These are phyloP conservation scores for Acorus gramineus DNA, from an alignment of 106 monocot genomes.

Conservation along the genomic window DNA sequence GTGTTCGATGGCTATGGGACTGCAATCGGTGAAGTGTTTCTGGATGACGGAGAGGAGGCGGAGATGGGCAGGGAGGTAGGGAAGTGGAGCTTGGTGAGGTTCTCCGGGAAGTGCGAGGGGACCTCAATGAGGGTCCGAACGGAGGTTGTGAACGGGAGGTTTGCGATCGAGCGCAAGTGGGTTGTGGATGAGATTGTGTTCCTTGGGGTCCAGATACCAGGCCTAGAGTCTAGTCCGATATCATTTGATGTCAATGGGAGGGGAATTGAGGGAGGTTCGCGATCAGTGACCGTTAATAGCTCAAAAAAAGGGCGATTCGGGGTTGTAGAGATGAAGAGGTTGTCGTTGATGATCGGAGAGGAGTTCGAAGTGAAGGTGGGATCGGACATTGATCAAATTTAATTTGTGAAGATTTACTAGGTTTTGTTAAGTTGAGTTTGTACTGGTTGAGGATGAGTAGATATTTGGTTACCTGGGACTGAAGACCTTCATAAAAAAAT, in stretches of 20 bases:
- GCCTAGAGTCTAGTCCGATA: neutral
- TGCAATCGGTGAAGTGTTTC: constrained; percentile 29
- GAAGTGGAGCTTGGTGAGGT: constrained; percentile 34
- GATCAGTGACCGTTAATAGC: no score
- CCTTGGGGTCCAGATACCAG: neutral
- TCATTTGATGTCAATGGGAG: neutral
- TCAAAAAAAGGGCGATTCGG: constrained; percentile 2
- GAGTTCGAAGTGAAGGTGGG: constrained; percentile 20
- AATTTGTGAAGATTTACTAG: no score
- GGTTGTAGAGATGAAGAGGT: constrained; percentile 14
- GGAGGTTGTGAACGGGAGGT: constrained; percentile 24
- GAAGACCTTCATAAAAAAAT: no score
- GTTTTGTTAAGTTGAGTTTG: no score
- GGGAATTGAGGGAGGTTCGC: neutral
- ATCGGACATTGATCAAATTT: no score
- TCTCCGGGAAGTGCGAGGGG: constrained; percentile 13
- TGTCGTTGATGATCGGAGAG: constrained; percentile 30
- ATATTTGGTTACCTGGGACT: no score
- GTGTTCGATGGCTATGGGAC: constrained; percentile 16
- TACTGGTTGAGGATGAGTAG: no score
- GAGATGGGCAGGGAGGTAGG: constrained; percentile 28
- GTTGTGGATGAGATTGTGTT: constrained; percentile 23
- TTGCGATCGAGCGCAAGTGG: constrained; percentile 15
- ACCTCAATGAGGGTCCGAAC: constrained; percentile 9
- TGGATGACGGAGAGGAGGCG: constrained; percentile 39